A percentile compares a stretch with the other conserved stretches of the same genome.
phyloP scores from a whole-genome alignment of 139 green algal species.

The Raphidocelis subcapitata region DNA sequence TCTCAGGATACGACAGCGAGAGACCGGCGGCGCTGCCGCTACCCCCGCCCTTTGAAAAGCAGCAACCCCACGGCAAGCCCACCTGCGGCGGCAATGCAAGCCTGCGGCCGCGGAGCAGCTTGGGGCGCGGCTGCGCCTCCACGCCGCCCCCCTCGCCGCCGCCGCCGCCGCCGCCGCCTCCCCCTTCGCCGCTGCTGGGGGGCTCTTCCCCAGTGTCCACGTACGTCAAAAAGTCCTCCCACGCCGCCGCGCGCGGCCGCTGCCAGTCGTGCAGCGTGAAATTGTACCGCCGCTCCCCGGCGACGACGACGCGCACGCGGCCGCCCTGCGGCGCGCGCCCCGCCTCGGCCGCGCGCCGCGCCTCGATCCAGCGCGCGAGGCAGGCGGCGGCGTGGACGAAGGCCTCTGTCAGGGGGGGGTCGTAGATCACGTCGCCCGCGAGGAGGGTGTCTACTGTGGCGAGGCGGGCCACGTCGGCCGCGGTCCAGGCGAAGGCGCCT shows the following conservation, averaged over 20 bases:
- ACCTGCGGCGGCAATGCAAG: no score
- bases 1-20: no score
- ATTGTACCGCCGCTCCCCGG: conserved; percentile 31
- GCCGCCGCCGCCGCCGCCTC: no score
- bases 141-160: no score
- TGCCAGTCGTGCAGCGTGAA: conserved; percentile 21
- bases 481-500: neutral
- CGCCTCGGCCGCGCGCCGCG: neutral
- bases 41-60: no score
- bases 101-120: no score
- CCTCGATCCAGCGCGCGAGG: conserved; percentile 10
- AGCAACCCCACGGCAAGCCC: no score
- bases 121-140: no score
- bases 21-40: no score
- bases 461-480: conserved; percentile 4
- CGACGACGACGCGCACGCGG: neutral
- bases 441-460: conserved; percentile 3
- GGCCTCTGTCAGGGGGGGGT: conserved; percentile 24
- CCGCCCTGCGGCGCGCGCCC: neutral
- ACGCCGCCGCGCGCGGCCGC: conserved; percentile 4
- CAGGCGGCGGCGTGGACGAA: conserved; percentile 20
- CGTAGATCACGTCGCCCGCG: conserved; percentile 30
- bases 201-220: neutral
- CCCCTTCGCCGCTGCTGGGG: no score
- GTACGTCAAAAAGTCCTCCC: conserved; percentile 25